These are phyloP conservation scores for Schwanniomyces yamadae DNA, from an alignment of 805 yeast genomes.

Conservation along the genomic window DNA sequence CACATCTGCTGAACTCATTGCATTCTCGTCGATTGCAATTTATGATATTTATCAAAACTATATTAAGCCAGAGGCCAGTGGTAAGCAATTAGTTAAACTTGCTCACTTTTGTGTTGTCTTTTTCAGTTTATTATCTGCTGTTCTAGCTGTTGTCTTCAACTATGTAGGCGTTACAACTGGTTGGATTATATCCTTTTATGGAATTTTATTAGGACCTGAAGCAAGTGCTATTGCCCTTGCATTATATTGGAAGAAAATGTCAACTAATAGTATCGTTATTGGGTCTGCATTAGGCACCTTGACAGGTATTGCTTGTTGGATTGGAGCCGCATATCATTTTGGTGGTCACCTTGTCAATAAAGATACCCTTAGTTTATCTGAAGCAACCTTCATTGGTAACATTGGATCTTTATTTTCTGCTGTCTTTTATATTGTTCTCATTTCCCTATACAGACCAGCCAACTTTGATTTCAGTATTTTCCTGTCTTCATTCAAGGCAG, in stretches of 20 bases:
- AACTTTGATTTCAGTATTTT: slow-evolving; percentile 29
- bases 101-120: slow-evolving; percentile 21
- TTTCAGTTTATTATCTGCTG: slow-evolving; percentile 15
- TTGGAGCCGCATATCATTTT: slow-evolving; percentile 26
- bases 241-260: slow-evolving; percentile 31
- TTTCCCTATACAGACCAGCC: slow-evolving; percentile 37
- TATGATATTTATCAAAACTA: slow-evolving; percentile 28
- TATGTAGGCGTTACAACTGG: slow-evolving; percentile 25
- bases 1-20: slow-evolving; percentile 41
- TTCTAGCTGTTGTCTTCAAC: slow-evolving; percentile 12
- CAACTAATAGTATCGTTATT: slow-evolving; percentile 34
- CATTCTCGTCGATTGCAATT: slow-evolving; percentile 34
- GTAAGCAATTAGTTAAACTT: slow-evolving; percentile 21
- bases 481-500: slow-evolving; percentile 1
- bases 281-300: slow-evolving; percentile 38
- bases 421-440: slow-evolving; percentile 30
- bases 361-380: slow-evolving; percentile 20
- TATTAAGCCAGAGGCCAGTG: slow-evolving; percentile 20
- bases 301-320: slow-evolving; percentile 37
- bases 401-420: slow-evolving; percentile 36
- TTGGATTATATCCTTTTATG: slow-evolving; percentile 35
- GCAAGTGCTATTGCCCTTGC: slow-evolving; percentile 23
- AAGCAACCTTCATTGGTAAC: slow-evolving; percentile 45
- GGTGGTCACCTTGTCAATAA: slow-evolving; percentile 23
- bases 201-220: slow-evolving; percentile 26